Conservation (phyloP, 805 yeast species). For the Metschnikowia kunwiensis region DNA sequence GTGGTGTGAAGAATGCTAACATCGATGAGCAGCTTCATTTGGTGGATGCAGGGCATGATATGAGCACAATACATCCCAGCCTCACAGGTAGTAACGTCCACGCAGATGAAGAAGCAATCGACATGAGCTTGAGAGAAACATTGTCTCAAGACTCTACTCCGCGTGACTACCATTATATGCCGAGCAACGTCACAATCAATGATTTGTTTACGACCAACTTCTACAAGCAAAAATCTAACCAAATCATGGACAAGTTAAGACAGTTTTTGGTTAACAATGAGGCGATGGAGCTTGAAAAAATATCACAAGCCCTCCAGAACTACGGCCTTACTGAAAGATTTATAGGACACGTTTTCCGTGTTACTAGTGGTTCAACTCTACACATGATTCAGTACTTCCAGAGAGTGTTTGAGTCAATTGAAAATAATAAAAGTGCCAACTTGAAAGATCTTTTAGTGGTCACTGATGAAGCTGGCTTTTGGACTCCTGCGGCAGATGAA, state of each 20-base stretch:
- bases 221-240: slow-evolving; percentile 10
- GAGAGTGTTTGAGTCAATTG: slow-evolving; percentile 9
- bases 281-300: slow-evolving; percentile 11
- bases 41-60: slow-evolving; percentile 4
- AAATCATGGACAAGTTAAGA: slow-evolving; percentile 8
- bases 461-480: slow-evolving; percentile 14
- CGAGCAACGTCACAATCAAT: slow-evolving; percentile 8
- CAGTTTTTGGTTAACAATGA: slow-evolving; percentile 9
- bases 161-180: slow-evolving; percentile 11
- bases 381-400: slow-evolving; percentile 14
- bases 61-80: slow-evolving; percentile 17
- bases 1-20: slow-evolving; percentile 29
- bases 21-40: slow-evolving; percentile 16
- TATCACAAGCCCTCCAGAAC: slow-evolving; percentile 11
- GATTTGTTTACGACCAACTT: slow-evolving; percentile 13
- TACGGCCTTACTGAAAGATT: slow-evolving; percentile 17
- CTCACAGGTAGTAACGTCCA: slow-evolving; percentile 13
- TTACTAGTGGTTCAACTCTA: slow-evolving; percentile 17
- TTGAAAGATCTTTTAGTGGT: slow-evolving; percentile 10
- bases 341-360: slow-evolving; percentile 18
- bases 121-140: slow-evolving; percentile 6
- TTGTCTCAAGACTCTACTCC: slow-evolving; percentile 4
- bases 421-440: slow-evolving; percentile 2
- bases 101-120: slow-evolving; percentile 13
- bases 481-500: slow-evolving; percentile 19